Evolutionary conservation across 495 filamentous ascomycete genomes (phyloP).

Genomic region (Barbatosphaeria neglecta): DNA sequence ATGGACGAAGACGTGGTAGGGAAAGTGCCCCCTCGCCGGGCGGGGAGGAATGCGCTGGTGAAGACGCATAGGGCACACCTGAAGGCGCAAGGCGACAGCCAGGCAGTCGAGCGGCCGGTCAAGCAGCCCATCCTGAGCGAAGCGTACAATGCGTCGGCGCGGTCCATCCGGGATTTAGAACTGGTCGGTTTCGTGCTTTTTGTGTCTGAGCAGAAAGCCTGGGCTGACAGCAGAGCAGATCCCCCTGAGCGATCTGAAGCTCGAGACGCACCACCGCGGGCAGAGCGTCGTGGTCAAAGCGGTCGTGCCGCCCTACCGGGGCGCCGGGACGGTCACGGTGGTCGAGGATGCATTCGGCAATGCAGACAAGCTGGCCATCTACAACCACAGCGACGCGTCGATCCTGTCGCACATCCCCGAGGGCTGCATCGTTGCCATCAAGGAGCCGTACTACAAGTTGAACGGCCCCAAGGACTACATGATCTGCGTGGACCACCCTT

Average conservation of each 20-base stretch:
- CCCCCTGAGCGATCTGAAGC: constrained; percentile 19
- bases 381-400: constrained; percentile 27
- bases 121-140: constrained; percentile 19
- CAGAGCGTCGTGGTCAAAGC: constrained; percentile 30
- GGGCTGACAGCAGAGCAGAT: constrained; percentile 7
- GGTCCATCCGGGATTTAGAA: constrained; percentile 20
- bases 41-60: constrained; percentile 2
- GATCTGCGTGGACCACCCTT: constrained; percentile 43
- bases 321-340: constrained; percentile 31
- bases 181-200: constrained; percentile 7
- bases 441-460: constrained; percentile 41
- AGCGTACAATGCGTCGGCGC: constrained; percentile 20
- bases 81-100: constrained; percentile 14
- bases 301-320: constrained; percentile 25
- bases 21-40: neutral
- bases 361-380: constrained; percentile 34
- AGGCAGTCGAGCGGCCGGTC: constrained; percentile 16
- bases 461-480: constrained; percentile 29
- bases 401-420: constrained; percentile 20
- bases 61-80: constrained; percentile 20
- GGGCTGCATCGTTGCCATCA: constrained; percentile 31
- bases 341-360: constrained; percentile 39
- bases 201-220: neutral
- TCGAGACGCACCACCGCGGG: constrained; percentile 42
- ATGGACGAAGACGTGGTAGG: neutral